Base-by-base conservation (phyloP, 2,329 filamentous ascomycete genomes). In the Aspergillus vadensis region DNA sequence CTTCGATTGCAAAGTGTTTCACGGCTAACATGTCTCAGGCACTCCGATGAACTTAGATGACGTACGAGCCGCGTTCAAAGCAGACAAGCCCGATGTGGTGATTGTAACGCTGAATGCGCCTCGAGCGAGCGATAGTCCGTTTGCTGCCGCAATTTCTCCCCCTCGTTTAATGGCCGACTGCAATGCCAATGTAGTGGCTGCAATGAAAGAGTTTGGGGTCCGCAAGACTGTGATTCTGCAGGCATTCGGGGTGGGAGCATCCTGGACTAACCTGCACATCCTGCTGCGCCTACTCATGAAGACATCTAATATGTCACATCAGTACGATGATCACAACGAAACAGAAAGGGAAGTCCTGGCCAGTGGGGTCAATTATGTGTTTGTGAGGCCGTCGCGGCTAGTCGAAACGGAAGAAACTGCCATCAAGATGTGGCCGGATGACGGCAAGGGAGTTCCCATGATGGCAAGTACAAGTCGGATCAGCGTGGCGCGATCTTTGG, bases 71-170 rank as follows among this genome's bases (percentile, higher is more conserved):
- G 69, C 68, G 1, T 68, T 71, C 47, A 32, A 57, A 2, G 0
- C 38, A 7, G 9, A 39, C 1, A 62, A 44, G 4, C 65, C 69
- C 3, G 67, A 76, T 48, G 80, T 77, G 5, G 73, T 86, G 23
- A 71, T 86, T 39, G 73, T 82, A 19, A 80, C 84, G 0, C 79
- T 86, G 12, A 81, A 77, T 61, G 78, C 82, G 1, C 76, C 77
- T 5, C 78, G 82, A 36, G 72, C 71, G 6, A 76, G 72, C 21
- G 81, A 82, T 57, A 81, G 73, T 39, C 83, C 81, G 4, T 85
- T 85, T 65, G 71, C 82, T 1, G 72, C 77, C 3, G 72, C 78
- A 1, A 75, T 80, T 15, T 74, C 77, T 0, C 79, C 81, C 0
- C 74, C 74, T 0, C 73, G 78, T 3, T 71, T 85, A n/a, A 81